Evolutionary conservation across 2,329 filamentous ascomycete genomes (phyloP).

Genomic region (Aspergillus sp.): DNA sequence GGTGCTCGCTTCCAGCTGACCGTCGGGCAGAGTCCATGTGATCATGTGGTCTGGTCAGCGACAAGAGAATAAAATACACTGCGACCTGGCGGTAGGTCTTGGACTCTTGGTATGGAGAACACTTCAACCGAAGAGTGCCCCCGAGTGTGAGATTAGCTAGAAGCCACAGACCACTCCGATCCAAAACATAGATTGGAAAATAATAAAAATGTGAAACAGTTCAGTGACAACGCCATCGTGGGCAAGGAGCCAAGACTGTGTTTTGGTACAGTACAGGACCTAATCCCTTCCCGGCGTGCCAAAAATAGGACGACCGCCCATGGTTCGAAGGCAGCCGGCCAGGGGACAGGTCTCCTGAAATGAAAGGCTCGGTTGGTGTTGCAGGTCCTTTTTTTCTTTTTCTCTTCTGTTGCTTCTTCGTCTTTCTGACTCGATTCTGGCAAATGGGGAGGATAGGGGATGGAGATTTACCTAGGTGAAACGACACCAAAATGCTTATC

Average conservation of each 20-base stretch:
- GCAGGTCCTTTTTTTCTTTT: neutral
- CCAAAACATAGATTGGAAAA: neutral
- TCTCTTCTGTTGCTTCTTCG: neutral
- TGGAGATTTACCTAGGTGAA: neutral
- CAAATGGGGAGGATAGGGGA: neutral
- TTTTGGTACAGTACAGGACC: constrained; percentile 3
- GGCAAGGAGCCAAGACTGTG: neutral
- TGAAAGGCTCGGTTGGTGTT: neutral
- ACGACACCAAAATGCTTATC: neutral
- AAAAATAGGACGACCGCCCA: constrained; percentile 14
- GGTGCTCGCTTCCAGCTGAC: no score
- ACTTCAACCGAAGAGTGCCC: neutral
- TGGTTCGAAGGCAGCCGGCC: constrained; percentile 1
- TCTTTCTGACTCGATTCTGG: neutral
- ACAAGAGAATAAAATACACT: no score
- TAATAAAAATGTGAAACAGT: constrained; percentile 2
- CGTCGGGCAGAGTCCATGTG: no score
- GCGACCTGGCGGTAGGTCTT: no score
- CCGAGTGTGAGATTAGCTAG: neutral
- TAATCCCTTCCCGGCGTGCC: neutral
- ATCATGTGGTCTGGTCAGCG: no score
- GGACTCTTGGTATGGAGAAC: no score
- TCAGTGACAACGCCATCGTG: neutral
- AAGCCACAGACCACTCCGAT: neutral
- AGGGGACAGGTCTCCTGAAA: neutral